Conservation (phyloP, 1,139 yeast species). For the Citeromyces hawaiiensis region DNA sequence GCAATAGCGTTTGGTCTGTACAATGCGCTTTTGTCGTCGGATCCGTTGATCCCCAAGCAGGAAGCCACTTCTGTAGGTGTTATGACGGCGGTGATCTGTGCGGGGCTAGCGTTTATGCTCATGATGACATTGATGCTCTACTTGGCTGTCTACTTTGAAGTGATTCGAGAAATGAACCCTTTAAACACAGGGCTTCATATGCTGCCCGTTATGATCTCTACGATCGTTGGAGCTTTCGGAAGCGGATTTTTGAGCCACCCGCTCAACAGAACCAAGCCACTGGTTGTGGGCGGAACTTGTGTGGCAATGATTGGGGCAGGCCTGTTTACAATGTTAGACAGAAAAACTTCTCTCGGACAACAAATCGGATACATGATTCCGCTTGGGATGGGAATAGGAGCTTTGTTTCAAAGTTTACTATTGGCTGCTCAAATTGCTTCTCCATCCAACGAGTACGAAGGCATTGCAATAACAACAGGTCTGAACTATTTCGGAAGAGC, state of each 20-base stretch:
- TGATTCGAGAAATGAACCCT: slow-evolving; percentile 30
- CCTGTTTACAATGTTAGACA: slow-evolving; percentile 25
- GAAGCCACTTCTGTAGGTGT: slow-evolving; percentile 23
- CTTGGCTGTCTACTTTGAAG: slow-evolving; percentile 43
- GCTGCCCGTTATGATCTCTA: slow-evolving; percentile 37
- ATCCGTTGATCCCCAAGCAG: slow-evolving; percentile 33
- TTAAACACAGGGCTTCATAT: slow-evolving; percentile 46
- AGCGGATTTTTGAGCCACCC: slow-evolving; percentile 31
- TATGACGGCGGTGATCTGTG: slow-evolving; percentile 16
- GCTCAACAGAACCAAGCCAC: slow-evolving; percentile 34
- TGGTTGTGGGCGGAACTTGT: slow-evolving; percentile 28
- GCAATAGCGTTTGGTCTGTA: slow-evolving; percentile 27
- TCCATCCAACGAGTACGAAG: slow-evolving; percentile 33
- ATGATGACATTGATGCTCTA: slow-evolving; percentile 36
- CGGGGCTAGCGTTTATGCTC: slow-evolving; percentile 17
- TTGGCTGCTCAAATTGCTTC: slow-evolving; percentile 41
- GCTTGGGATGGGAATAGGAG: slow-evolving; percentile 42
- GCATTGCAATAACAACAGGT: slow-evolving; percentile 34
- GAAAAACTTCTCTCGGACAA: slow-evolving; percentile 20
- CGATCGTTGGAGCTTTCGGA: slow-evolving; percentile 31
- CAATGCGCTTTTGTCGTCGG: slow-evolving; percentile 29
- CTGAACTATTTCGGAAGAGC: slow-evolving; percentile 28
- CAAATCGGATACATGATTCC: slow-evolving; percentile 43
- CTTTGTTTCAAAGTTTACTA: slow-evolving; percentile 36
- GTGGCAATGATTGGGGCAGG: slow-evolving; percentile 41